Percentiles rank a stretch among this genome's conserved stretches.
These are phyloP conservation scores for Carpinus viminea DNA, from an alignment of 306 rosid species.

Conservation along the genomic window DNA sequence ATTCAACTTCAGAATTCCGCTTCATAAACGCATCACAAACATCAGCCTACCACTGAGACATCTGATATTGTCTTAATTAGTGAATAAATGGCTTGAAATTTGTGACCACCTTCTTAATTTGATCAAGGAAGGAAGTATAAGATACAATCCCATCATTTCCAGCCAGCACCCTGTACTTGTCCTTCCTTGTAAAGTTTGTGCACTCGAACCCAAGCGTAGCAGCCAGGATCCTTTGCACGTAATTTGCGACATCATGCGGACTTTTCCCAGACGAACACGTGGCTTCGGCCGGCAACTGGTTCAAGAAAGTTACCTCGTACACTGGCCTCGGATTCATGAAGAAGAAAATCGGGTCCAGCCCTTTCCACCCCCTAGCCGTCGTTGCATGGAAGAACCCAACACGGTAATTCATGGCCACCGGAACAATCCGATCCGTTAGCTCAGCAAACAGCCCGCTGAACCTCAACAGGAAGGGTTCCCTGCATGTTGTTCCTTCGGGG, in stretches of 20 bases:
- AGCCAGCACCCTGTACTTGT: constrained; percentile 81
- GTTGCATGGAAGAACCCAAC: constrained; percentile 96
- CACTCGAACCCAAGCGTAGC: constrained; percentile 88
- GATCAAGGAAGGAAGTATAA: constrained; percentile 42
- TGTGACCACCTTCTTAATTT: constrained; percentile 42
- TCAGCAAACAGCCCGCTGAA: constrained; percentile 85
- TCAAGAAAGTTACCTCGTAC: constrained; percentile 86
- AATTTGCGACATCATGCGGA: constrained; percentile 90
- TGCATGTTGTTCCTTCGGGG: constrained; percentile 95
- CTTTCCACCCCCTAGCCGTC: constrained; percentile 90
- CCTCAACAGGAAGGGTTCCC: constrained; percentile 86
- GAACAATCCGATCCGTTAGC: constrained; percentile 83
- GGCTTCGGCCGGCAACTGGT: constrained; percentile 83
- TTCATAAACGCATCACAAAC: too few relatives aligned
- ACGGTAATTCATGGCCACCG: constrained; percentile 93
- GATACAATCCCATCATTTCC: constrained; percentile 89
- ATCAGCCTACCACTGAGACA: too few relatives aligned
- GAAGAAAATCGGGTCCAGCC: constrained; percentile 80
- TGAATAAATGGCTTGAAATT: constrained; percentile 55
- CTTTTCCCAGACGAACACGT: constrained; percentile 84
- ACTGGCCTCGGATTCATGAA: constrained; percentile 95
- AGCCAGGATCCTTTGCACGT: constrained; percentile 86
- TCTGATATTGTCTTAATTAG: constrained; percentile 14
- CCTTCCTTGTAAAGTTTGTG: constrained; percentile 83
- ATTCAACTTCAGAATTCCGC: too few relatives aligned